These are phyloP conservation scores for Prunella vulgaris DNA, from an alignment of 257 asterid genomes.

Conservation along the genomic window DNA sequence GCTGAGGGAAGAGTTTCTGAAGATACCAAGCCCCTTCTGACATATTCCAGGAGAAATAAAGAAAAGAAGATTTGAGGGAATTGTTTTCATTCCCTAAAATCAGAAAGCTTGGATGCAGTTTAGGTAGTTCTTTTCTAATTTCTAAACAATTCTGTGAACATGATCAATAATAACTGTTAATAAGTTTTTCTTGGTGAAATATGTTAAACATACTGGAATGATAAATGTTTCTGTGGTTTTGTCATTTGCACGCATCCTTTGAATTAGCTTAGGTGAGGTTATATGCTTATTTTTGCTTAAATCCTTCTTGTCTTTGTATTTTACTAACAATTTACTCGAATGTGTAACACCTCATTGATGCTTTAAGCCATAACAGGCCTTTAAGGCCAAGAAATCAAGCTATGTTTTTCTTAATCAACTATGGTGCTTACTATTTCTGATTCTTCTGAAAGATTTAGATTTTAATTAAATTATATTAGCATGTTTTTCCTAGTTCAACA, in stretches of 20 bases:
- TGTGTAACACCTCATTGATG: neutral
- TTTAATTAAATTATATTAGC: neutral
- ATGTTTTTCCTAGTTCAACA: neutral
- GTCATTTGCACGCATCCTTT: neutral
- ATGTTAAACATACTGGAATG: neutral
- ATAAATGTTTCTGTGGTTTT: neutral
- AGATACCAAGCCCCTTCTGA: constrained; percentile 20
- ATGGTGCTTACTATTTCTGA: neutral
- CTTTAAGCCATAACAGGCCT: neutral
- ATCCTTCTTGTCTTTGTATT: neutral
- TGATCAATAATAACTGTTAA: neutral
- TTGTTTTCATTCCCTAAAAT: neutral
- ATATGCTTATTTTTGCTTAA: neutral
- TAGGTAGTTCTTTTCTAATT: constrained; percentile 28
- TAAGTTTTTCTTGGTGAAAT: neutral
- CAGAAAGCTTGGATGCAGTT: constrained; percentile 1
- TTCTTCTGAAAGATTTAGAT: neutral
- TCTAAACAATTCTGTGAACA: neutral
- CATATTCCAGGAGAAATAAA: constrained; percentile 34
- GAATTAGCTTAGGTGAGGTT: no score
- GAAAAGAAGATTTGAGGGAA: constrained; percentile 15
- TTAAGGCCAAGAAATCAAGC: no score
- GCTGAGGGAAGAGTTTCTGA: constrained; percentile 20
- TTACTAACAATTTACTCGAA: neutral
- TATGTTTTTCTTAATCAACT: no score